Evolutionary conservation across 371 early-diverging fungal species (phyloP).

Genomic region (Coemansia sp.): DNA sequence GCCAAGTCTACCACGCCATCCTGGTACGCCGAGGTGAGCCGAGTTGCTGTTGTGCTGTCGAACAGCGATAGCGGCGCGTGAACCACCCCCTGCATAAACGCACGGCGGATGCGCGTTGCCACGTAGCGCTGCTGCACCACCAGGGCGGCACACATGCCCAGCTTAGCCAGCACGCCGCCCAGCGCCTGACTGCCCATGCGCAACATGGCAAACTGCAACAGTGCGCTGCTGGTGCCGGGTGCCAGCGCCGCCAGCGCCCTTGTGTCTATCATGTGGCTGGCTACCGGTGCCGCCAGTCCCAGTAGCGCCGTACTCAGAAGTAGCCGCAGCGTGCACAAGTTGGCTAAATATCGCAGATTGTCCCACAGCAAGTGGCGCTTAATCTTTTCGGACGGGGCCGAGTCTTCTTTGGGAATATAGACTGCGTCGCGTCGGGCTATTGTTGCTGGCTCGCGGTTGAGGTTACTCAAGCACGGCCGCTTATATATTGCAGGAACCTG

Average conservation of each 20-base stretch:
- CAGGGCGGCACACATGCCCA: neutral
- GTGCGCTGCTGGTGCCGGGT: neutral
- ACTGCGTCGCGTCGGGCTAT: neutral
- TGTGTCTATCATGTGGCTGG: conserved; percentile 8
- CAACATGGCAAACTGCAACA: neutral
- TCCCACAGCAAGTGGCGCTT: neutral
- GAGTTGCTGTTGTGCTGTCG: conserved; percentile 18
- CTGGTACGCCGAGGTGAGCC: conserved; percentile 13
- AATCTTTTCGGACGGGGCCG: no score
- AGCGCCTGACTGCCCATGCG: neutral
- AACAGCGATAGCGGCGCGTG: conserved; percentile 75
- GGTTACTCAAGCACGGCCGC: neutral
- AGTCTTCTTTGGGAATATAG: neutral
- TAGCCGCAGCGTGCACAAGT: conserved; percentile 5
- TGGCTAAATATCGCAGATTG: conserved; percentile 6
- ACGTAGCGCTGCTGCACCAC: conserved; percentile 3
- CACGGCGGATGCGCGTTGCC: conserved; percentile 5
- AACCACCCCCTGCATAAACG: conserved; percentile 18
- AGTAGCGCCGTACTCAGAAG: neutral
- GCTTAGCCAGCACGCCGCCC: neutral
- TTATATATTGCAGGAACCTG: conserved; percentile 13
- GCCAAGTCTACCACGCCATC: conserved; percentile 6
- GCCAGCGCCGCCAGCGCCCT: conserved; percentile 14
- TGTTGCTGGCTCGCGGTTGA: neutral
- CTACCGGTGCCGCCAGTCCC: conserved; percentile 15